A percentile compares a stretch with the other conserved stretches of the same genome.
Evolutionary conservation across 73 alveolate species (phyloP).

Genomic region (Paramecium caudatum): DNA sequence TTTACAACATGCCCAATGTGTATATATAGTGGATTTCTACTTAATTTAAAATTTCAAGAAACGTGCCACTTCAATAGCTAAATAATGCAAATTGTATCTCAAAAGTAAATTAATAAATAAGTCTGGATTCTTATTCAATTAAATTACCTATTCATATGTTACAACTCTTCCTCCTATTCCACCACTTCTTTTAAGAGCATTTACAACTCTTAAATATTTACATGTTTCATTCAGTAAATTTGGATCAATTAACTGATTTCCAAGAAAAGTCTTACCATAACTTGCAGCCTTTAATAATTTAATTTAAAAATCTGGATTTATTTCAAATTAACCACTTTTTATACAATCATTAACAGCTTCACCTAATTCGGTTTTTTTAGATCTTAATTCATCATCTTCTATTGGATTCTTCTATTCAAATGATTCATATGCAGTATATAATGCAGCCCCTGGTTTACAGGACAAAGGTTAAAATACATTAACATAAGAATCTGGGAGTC

Average conservation of each 20-base stretch:
- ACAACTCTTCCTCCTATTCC: slow-evolving; percentile 66
- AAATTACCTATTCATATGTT: slow-evolving; percentile 56
- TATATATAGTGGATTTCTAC: slow-evolving; percentile 68
- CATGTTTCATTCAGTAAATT: slow-evolving; percentile 66
- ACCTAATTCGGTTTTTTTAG: slow-evolving; percentile 38
- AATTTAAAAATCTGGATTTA: slow-evolving; percentile 66
- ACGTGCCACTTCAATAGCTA: slow-evolving; percentile 76
- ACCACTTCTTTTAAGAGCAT: slow-evolving; percentile 69
- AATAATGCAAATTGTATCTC: slow-evolving; percentile 71
- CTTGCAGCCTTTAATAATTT: slow-evolving; percentile 78
- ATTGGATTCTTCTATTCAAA: slow-evolving; percentile 75
- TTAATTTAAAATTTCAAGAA: slow-evolving; percentile 66
- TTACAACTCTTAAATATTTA: slow-evolving; percentile 69
- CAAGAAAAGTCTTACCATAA: slow-evolving; percentile 79
- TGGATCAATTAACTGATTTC: slow-evolving; percentile 73
- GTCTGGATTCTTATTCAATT: slow-evolving; percentile 47
- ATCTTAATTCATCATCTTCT: slow-evolving; percentile 75
- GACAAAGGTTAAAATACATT: slow-evolving; percentile 51
- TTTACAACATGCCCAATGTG: slow-evolving; percentile 81
- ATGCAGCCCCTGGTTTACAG: slow-evolving; percentile 60
- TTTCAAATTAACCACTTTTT: slow-evolving; percentile 76
- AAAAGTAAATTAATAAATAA: slow-evolving; percentile 59
- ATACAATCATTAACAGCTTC: slow-evolving; percentile 78
- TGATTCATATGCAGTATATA: slow-evolving; percentile 77
- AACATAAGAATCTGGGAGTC: slow-evolving; percentile 72